Percentiles rank a stretch among this genome's conserved stretches.
Conservation (phyloP, 371 early-diverging fungal genomes). For the Mortierella sp. region DNA sequence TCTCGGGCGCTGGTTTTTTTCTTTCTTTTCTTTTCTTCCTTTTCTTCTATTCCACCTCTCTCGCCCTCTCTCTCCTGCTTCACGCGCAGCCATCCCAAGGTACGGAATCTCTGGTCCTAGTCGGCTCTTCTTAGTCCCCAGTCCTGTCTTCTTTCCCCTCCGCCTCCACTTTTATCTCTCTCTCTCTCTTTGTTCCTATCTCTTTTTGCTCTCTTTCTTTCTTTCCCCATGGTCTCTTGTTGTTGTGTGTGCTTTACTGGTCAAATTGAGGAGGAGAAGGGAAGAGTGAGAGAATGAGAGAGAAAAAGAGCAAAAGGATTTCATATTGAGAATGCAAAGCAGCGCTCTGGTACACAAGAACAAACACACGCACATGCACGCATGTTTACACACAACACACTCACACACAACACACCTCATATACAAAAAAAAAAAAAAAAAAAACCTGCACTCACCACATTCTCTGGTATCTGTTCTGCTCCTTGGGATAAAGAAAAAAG, state of each 20-base stretch:
- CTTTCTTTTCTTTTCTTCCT: background rate
- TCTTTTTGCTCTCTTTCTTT: background rate
- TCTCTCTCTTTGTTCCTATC: background rate
- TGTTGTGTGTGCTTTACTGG: background rate
- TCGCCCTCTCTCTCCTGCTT: background rate
- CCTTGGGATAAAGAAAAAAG: too few species aligned
- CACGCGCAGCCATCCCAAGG: constrained; percentile 1
- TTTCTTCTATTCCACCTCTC: background rate
- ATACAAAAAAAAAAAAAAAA: too few species aligned
- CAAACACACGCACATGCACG: too few species aligned
- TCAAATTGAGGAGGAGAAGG: background rate
- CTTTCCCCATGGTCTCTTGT: background rate
- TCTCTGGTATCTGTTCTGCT: too few species aligned
- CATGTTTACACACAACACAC: too few species aligned
- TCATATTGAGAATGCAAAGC: too few species aligned
- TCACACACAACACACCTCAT: too few species aligned
- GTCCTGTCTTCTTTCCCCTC: background rate
- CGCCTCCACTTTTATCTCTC: background rate
- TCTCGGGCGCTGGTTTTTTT: background rate
- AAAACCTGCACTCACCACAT: too few species aligned
- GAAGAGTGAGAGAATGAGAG: background rate
- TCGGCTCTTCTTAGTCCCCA: background rate
- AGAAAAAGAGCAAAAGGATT: background rate
- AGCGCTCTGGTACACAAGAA: too few species aligned
- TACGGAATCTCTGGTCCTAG: background rate